Evolutionary conservation across 2,329 filamentous ascomycete genomes (phyloP), one percentile per base, ranked within the genome.

Genomic region (Thielaviopsis ethacetica): DNA sequence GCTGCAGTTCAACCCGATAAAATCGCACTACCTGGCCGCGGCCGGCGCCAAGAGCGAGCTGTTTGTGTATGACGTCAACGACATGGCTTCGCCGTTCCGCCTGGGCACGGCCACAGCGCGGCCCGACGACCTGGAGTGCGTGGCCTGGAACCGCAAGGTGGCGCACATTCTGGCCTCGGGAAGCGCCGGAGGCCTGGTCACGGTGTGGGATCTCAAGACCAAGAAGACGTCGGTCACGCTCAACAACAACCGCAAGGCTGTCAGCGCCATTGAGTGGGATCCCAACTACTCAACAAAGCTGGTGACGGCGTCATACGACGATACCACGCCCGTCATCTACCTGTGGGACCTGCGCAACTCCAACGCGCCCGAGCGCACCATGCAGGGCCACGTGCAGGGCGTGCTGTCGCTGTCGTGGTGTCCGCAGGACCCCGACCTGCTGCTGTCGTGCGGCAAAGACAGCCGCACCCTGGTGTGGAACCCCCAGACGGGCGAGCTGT

Each of bases 101-200:
- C 77, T 98, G 34, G 93, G 93, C 62, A 94, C 88, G 64, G 81
- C 86, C 44, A 88, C 88, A 50, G 91, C 90, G 63, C 86, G 91
- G 68, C 87, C 90, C 47, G 91, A 97, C 67, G 93, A 98, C 66
- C 88, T 97, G 64, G 93, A 97, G 67, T 95, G 91, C 64, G 77
- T 98, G 62, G 91, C 95, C 65, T 98, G 94, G 94, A 98, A 98
- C 73, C 91, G 90, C 68, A 97, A 95, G 74, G 91, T 97, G 50
- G 83, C 91, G 15, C 91, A 98, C 69, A 98, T 98, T 69, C 75
- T 98, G 65, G 93, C 91, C 19, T 97, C 91, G 10, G 93, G 93
- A 64, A 91, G 91, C 68, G 86, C 83, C 62, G 91, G 90, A 55
- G 93, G 93, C 4, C 95, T 97, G 67, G 91, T 97, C 41, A 97